Percentiles rank a stretch among this genome's conserved stretches.
These are phyloP conservation scores for Alisma plantagoaquatica DNA, from an alignment of 106 monocot genomes.

Conservation along the genomic window DNA sequence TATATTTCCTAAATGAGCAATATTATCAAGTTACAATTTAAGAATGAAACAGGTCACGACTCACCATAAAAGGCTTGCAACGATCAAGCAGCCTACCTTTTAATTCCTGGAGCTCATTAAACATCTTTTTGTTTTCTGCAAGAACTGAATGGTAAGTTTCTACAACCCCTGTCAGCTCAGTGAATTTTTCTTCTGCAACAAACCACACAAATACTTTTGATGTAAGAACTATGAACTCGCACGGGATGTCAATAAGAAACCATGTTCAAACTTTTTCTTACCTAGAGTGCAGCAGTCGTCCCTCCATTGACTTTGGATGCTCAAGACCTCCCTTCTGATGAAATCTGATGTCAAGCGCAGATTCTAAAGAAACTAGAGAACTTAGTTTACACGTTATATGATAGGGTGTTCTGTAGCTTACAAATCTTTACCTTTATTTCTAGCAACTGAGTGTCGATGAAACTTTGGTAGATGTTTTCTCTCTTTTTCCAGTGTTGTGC, in stretches of 20 bases:
- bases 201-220: not conserved
- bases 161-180: constrained; percentile 34
- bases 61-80: not conserved
- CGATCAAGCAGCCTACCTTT: constrained; percentile 37
- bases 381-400: not conserved
- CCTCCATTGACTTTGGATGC: constrained; percentile 23
- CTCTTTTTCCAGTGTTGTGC: constrained; percentile 23
- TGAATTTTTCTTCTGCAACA: constrained; percentile 26
- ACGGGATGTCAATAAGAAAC: not conserved
- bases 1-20: constrained; percentile 52
- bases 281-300: constrained; percentile 43
- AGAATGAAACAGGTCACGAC: not conserved
- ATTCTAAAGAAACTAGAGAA: constrained; percentile 16
- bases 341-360: constrained; percentile 35
- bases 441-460: constrained; percentile 27
- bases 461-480: constrained; percentile 19
- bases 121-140: constrained; percentile 50
- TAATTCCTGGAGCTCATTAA: constrained; percentile 67
- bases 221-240: too few species aligned
- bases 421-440: constrained; percentile 35
- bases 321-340: constrained; percentile 33
- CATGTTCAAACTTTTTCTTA: constrained; percentile 2
- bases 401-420: too few species aligned
- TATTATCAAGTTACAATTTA: not conserved
- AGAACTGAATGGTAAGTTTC: constrained; percentile 42